Conservation (phyloP, 352 stramenopile genomes). For the Pythium biforme region DNA sequence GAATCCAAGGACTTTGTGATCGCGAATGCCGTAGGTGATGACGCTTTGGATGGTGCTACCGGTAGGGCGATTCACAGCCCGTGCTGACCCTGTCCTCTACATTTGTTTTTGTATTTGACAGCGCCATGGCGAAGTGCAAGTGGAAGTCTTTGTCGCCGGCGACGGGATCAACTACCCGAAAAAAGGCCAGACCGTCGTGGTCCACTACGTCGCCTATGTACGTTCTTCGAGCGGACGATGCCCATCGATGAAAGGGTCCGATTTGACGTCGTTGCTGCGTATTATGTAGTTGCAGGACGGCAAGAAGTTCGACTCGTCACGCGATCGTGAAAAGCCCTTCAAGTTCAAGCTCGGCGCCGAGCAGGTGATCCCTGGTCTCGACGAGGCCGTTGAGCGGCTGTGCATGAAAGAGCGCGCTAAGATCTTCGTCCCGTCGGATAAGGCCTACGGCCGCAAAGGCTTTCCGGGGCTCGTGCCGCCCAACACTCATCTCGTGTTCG, state of each 20-base stretch:
- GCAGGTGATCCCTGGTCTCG: conserved; percentile 87
- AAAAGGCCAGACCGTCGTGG: conserved; percentile 81
- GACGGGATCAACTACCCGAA: conserved; percentile 90
- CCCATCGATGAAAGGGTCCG: not conserved
- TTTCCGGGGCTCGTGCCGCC: conserved; percentile 87
- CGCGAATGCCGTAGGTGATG: conserved; percentile 40
- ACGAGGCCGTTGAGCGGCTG: conserved; percentile 79
- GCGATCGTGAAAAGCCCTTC: conserved; percentile 82
- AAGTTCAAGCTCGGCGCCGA: conserved; percentile 89
- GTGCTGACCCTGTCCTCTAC: too few relatives aligned
- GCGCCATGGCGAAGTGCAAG: conserved; percentile 72
- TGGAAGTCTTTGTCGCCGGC: conserved; percentile 89
- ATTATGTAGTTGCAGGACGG: conserved; percentile 75
- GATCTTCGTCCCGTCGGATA: conserved; percentile 83
- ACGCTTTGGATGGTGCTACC: too few relatives aligned
- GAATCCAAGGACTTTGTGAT: conserved; percentile 61
- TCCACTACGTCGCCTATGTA: conserved; percentile 90
- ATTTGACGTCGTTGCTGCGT: not conserved
- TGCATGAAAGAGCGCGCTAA: conserved; percentile 87
- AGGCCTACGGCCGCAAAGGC: conserved; percentile 84
- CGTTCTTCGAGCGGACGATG: conserved; percentile 8
- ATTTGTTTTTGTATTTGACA: conserved; percentile 24
- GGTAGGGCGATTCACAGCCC: too few relatives aligned
- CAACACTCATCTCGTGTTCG: conserved; percentile 92
- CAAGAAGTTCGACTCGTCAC: conserved; percentile 76